Base-by-base conservation (phyloP, 2,329 filamentous ascomycete genomes). In the Albifimbria verrucaria region DNA sequence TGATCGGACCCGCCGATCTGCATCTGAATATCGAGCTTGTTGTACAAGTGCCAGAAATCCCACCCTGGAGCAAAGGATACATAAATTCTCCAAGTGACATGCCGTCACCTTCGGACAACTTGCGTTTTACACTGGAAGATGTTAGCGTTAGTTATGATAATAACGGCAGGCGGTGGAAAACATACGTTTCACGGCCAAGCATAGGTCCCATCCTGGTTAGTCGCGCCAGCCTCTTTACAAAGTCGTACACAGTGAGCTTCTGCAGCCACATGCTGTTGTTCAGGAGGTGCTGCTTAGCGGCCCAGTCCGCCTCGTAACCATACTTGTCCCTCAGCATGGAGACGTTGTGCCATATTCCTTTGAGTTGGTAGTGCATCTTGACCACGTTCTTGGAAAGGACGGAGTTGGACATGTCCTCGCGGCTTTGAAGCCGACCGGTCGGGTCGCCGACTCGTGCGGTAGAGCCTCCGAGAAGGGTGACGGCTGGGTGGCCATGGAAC, bases 1-100 rank as follows among this genome's bases (percentile, higher is more conserved):
- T 99, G 94, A 67, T 99, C 94, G 7, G 92, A 92, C 39, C 94
- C 94, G 53, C 94, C 94, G 50, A 99, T 90, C 72, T 99, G 92
- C 67, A 97, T 82, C 65, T 92, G 87, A 10, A 92, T 79, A 47
- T 81, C 81, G 22, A 79, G 77, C 46, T 82, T 79, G 56, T 62
- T 69, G 71, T 89, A 95, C 74, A 97, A 81, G 61, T 89, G 80
- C 90, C 90, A 97, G 83, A 92, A 99, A 69, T 99, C 94, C 88
- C 92, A 97, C 88, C 92, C 68, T 99, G 94, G 63, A 97, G 83
- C 17, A 99, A 74, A 1, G 95, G 94, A 65, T 99, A 99, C 42
- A 86, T 82, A 70, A 99, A 96, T 68, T 99, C 94, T 32, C 90
- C 87, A 63, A 95, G 89, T 1, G 92, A 95, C 88, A 99, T 93